Base-by-base conservation (phyloP, 2,329 filamentous ascomycete species). In the Teratosphaeria nubilosa region DNA sequence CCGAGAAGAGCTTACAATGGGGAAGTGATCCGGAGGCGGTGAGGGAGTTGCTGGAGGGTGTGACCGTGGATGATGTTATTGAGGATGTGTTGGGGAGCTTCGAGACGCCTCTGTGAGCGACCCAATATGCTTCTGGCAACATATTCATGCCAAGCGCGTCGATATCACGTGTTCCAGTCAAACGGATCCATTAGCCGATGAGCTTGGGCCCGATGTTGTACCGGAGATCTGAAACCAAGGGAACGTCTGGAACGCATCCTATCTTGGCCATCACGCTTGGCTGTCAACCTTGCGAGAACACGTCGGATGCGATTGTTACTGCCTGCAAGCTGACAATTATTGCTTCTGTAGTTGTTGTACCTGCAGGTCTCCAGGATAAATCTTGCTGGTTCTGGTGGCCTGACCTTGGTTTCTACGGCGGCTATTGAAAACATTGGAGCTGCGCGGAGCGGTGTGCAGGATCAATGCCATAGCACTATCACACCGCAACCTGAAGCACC, bases 1-100 rank as follows among this genome's bases (percentile, higher is more conserved):
- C 85, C 58, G 94, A 97, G 75, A 81, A 91, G 53, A 96, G 91
- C 70, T 81, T 96, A 77, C 90, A 96, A 71, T 99, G 95, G 85
- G 94, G 94, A 0, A 96, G 92, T 71, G 85, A 87, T 56, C 64
- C 87, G 0, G 78, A 81, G 31, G 87, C 88, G 3, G 83, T 96
- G 1, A 78, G 82, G 62, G 78, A 80, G 16, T 65, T 91, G 54
- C 74, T 96, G 2, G 82, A 86, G 3, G 77, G 77, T 32, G 72
- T 83, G 2, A 81, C 76, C 1, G 74, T 78, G 1, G 80, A 82
- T 55, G 76, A 77, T 60, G 80, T 83, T 2, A 76, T 86, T 51
- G 81, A 85, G 54, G 78, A 82, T 51, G 80, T 84, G 14, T 66
- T 85, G n/a, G 73, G 75, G 32, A 76, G 76, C 56, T 75, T 85